Base-by-base conservation (phyloP, 2,329 filamentous ascomycete species). In the Penicillium sp. region DNA sequence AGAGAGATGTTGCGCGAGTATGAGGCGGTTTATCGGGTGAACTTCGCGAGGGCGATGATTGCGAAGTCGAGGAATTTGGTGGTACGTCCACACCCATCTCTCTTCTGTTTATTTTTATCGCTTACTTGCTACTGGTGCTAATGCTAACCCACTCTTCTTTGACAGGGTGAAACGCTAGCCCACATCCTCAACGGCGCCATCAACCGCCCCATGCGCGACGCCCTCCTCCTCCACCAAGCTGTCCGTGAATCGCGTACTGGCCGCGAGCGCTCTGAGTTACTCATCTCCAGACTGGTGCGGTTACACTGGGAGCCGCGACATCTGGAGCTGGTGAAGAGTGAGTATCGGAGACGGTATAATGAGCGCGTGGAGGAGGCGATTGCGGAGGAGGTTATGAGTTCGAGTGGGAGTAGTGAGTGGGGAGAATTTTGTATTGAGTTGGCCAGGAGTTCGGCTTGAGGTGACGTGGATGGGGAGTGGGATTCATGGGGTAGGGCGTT, bases 131-230 rank as follows among this genome's bases (percentile, higher is more conserved):
- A 37, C 35, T 37, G 35, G 2, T 37, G 14, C 35, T 37, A 14
- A 11, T n/a, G 4, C n/a, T 54, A n/a, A 13, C 7, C n/a, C 14
- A 10, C 19, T n/a, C 8, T 22, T 8, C 16, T 22, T 4, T 10
- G 5, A 3, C 38, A 97, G 93, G 95, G 95, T 65, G 95, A 99
- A 80, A 88, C 96, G 22, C 87, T 98, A 40, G 92, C 93, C 0
- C 95, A 98, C 77, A 92, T 98, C 69, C 89, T 99, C 72, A 97
- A 98, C 79, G 95, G 95, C 71, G 88, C 96, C 59, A 96, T 98
- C 80, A 98, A 98, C 80, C 91, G 91, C 61, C 93, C 95, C 6
- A 92, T 96, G 64, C 91, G 95, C 58, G 95, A 98, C 76, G 92
- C 94, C 3, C 84, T 97, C 40, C 87, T 98, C 2, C 83, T 99